A percentile compares a stretch with the other conserved stretches of the same genome.
Evolutionary conservation across 2,329 filamentous ascomycete genomes (phyloP).

Genomic region (Incumbomyces lentus): DNA sequence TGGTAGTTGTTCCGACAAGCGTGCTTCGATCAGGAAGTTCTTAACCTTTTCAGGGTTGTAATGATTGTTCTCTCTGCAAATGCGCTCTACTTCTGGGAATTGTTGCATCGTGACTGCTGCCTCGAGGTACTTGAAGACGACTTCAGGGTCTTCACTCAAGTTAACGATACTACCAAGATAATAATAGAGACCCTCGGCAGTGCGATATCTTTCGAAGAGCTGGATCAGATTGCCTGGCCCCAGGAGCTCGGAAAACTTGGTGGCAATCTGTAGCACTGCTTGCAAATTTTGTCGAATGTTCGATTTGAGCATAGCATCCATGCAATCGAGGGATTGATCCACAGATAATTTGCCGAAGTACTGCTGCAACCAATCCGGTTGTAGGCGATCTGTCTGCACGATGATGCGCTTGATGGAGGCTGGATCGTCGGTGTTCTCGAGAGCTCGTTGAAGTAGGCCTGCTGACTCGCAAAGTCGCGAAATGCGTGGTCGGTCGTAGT

Average conservation of each 20-base stretch:
- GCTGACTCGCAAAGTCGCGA: conserved; percentile 88
- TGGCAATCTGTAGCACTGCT: conserved; percentile 86
- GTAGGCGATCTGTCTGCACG: conserved; percentile 71
- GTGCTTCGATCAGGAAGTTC: conserved; percentile 97
- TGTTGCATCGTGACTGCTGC: conserved; percentile 89
- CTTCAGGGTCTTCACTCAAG: conserved; percentile 85
- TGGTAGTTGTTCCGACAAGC: conserved; percentile 81
- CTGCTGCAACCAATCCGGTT: conserved; percentile 77
- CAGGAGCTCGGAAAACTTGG: conserved; percentile 94
- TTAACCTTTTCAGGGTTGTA: conserved; percentile 94
- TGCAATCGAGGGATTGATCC: conserved; percentile 84
- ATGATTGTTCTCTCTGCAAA: conserved; percentile 84
- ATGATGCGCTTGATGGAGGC: conserved; percentile 85
- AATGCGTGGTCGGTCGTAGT: conserved; percentile 87
- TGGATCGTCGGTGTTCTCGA: conserved; percentile 92
- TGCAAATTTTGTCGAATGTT: conserved; percentile 97
- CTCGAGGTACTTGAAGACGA: conserved; percentile 99
- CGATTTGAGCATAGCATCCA: conserved; percentile 90
- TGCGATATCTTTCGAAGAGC: conserved; percentile 95
- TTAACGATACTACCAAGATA: conserved; percentile 98
- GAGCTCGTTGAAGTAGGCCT: conserved; percentile 70
- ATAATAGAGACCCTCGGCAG: conserved; percentile 92
- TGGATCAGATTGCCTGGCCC: conserved; percentile 82
- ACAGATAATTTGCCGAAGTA: conserved; percentile 94
- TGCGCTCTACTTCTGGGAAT: conserved; percentile 90